Evolutionary conservation across 1,284 basidiomycete genomes (phyloP).

Genomic region (Serendipita sp.): DNA sequence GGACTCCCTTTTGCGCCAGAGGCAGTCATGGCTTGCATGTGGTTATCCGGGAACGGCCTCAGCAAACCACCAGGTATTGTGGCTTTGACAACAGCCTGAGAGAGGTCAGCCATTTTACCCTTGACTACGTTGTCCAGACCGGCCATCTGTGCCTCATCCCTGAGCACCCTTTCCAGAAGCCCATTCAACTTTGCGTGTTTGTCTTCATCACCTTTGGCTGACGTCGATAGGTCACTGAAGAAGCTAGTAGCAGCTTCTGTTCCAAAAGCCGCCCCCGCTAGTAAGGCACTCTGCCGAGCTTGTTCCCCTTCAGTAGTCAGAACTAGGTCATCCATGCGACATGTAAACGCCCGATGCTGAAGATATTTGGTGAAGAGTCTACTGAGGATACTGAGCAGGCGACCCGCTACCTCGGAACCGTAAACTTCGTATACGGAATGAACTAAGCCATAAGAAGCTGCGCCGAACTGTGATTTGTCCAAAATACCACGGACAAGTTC

Average conservation of each 20-base stretch:
- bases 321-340: slow-evolving; percentile 95
- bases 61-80: slow-evolving; percentile 81
- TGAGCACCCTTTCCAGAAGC: slow-evolving; percentile 86
- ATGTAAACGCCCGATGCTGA: slow-evolving; percentile 94
- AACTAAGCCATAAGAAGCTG: slow-evolving; percentile 88
- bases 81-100: slow-evolving; percentile 79
- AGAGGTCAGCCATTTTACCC: slow-evolving; percentile 69
- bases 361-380: slow-evolving; percentile 94
- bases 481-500: slow-evolving; percentile 86
- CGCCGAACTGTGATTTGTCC: slow-evolving; percentile 97
- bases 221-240: slow-evolving; percentile 54
- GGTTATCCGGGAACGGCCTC: slow-evolving; percentile 92
- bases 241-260: slow-evolving; percentile 82
- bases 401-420: slow-evolving; percentile 79
- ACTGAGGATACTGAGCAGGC: slow-evolving; percentile 83
- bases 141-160: slow-evolving; percentile 95
- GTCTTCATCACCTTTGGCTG: slow-evolving; percentile 28
- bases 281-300: slow-evolving; percentile 55
- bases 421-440: slow-evolving; percentile 99
- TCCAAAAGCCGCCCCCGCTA: slow-evolving; percentile 58
- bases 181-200: slow-evolving; percentile 36
- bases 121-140: slow-evolving; percentile 89
- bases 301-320: slow-evolving; percentile 74
- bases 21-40: slow-evolving; percentile 99
- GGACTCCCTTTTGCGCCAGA: slow-evolving; percentile 97